Base-by-base conservation (phyloP, 371 early-diverging fungal species). In the Gilbertella persicaria region DNA sequence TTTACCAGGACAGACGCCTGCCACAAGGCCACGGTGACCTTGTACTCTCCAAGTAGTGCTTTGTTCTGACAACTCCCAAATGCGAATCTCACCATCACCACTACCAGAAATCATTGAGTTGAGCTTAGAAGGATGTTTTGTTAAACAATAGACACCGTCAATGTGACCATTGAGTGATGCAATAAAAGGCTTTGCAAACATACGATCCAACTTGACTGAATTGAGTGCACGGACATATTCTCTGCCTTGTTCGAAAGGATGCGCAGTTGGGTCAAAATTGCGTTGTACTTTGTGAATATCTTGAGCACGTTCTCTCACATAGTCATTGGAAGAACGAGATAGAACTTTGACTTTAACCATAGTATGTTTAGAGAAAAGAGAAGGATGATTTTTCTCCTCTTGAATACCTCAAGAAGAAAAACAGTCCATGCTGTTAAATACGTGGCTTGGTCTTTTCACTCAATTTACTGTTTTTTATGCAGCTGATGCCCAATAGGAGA, bases 181-280 rank as follows among this genome's bases (percentile, higher is more conserved):
- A 13, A 99, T 69, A 69, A 99, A 99, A 10, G 99, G 99, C 69
- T 99, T 99, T 50, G 99, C 94, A 69, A 99, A 94, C 84, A 99
- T 72, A 25, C 98, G 82, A 52, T 99, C 99, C 26, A 99, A 69
- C 69, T 99, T 99, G 33, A 87, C 87, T 5, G 97, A 87, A 62
- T 97, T 98, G 17, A 99, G 78, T 17, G 99, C 99, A 21, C 99
- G 80, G 19, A 92, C 91, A 79, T 98, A 98, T 75, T 99, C 99
- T 69, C 98, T 84, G 24, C 96, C 96, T 62, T 89, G 83, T 71
- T 96, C 93, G 47, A 98, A 97, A 2, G 98, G 98, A 71, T 99
- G 98, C 37, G 94, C 79, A 17, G 67, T 67, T 2, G 97, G 95
- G 73, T 96, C 92, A n/a, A 91, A 76, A 69, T 96, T 95, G 48